These are phyloP conservation scores for Primulina eburnea DNA, from an alignment of 257 asterid species.

Conservation along the genomic window DNA sequence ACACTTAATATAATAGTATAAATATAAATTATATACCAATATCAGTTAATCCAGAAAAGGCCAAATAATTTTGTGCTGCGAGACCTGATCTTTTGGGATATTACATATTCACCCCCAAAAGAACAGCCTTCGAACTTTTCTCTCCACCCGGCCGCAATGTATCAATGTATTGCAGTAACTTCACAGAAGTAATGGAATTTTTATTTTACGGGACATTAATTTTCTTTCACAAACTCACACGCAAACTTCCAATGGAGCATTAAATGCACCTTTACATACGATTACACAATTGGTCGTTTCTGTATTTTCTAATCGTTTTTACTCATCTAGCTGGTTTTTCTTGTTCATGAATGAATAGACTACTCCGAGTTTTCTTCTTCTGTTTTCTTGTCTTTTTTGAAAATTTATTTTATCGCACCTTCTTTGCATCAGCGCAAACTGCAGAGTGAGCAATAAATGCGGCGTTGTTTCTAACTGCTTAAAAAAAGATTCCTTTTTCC, in stretches of 20 bases:
- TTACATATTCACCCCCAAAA: neutral
- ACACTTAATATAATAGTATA: too few species aligned
- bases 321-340: neutral
- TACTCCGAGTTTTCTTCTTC: neutral
- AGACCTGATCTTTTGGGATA: too few species aligned
- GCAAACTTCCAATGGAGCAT: slow-evolving; percentile 23
- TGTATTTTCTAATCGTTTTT: neutral
- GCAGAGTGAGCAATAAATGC: slow-evolving; percentile 29
- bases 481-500: slow-evolving; percentile 1
- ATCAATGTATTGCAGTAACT: neutral
- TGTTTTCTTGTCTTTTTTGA: neutral
- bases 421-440: slow-evolving; percentile 17
- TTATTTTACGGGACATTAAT: slow-evolving; percentile 3
- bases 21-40: too few species aligned
- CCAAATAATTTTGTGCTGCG: too few species aligned
- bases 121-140: neutral
- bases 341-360: neutral
- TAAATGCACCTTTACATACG: slow-evolving; percentile 25
- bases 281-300: neutral
- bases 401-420: slow-evolving; percentile 12
- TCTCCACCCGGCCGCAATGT: neutral
- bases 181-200: neutral
- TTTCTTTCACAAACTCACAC: slow-evolving; percentile 17
- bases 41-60: too few species aligned
- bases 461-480: slow-evolving; percentile 11